phyloP scores from a whole-genome alignment of 345 rosid genomes.

The Jatropha curcas region DNA sequence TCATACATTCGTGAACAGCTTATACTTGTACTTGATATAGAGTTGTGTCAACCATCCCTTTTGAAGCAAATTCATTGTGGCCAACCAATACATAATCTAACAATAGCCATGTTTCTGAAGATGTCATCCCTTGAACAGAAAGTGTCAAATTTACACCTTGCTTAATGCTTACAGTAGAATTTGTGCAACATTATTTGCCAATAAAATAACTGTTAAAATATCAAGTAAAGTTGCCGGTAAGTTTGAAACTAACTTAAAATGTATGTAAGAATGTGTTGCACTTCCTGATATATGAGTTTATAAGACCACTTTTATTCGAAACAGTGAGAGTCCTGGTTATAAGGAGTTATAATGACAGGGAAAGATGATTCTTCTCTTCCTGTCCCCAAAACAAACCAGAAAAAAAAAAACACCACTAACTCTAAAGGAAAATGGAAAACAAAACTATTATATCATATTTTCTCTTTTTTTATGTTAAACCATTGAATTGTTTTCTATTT shows the following conservation, averaged over 20 bases:
- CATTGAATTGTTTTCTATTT: too few species aligned
- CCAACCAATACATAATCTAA: not conserved
- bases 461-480: too few species aligned
- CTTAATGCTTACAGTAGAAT: not conserved
- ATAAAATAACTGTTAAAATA: too few species aligned
- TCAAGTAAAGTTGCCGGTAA: not conserved
- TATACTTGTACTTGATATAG: not conserved
- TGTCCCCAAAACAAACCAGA: not conserved
- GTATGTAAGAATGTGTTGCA: not conserved
- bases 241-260: not conserved
- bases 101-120: not conserved
- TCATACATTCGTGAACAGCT: not conserved
- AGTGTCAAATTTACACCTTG: not conserved
- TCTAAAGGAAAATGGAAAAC: too few species aligned
- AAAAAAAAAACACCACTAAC: not conserved
- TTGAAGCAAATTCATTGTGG: not conserved
- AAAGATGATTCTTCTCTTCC: not conserved
- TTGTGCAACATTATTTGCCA: not conserved
- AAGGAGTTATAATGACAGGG: not conserved
- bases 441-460: too few species aligned
- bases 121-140: too few species aligned
- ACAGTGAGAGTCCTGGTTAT: not conserved
- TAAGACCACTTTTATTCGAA: not conserved
- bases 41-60: not conserved
- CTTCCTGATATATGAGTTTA: not conserved